Conservation (phyloP, 129 eudicot species). For the Artemisia argyi region DNA sequence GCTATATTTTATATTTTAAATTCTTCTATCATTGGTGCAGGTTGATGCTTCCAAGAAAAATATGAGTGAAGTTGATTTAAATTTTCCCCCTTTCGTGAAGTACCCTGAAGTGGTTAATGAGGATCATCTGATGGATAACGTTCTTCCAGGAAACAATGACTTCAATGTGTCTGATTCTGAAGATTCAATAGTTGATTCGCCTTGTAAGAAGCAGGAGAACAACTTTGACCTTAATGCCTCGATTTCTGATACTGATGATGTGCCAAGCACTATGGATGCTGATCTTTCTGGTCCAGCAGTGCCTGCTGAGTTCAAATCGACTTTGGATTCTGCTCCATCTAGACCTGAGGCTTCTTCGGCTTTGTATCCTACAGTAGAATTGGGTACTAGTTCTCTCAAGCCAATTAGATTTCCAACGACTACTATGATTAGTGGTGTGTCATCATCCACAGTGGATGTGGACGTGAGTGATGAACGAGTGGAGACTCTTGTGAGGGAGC, state of each 20-base stretch:
- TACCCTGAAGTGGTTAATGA: neutral
- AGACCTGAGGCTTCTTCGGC: neutral
- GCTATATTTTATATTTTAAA: neutral
- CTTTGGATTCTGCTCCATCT: neutral
- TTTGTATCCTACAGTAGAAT: too few species aligned
- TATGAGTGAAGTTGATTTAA: conserved; percentile 44
- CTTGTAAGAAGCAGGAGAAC: conserved; percentile 37
- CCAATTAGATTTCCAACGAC: too few species aligned
- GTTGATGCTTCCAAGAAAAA: conserved; percentile 43
- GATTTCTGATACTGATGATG: conserved; percentile 32
- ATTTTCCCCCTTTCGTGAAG: conserved; percentile 44
- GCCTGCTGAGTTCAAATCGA: neutral
- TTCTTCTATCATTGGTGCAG: neutral
- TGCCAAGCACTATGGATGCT: neutral
- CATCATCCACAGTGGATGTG: conserved; percentile 11
- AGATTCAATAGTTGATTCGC: conserved; percentile 15
- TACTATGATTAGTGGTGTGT: neutral
- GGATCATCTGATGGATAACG: conserved; percentile 1
- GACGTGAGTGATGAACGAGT: conserved; percentile 30
- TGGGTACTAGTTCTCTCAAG: too few species aligned
- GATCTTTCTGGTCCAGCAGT: neutral
- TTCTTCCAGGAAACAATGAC: conserved; percentile 15
- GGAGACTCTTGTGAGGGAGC: conserved; percentile 46
- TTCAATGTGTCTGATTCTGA: conserved; percentile 19
- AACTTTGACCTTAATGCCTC: conserved; percentile 62